Base-by-base conservation (phyloP, 345 rosid genomes). In the Linum trigynum region DNA sequence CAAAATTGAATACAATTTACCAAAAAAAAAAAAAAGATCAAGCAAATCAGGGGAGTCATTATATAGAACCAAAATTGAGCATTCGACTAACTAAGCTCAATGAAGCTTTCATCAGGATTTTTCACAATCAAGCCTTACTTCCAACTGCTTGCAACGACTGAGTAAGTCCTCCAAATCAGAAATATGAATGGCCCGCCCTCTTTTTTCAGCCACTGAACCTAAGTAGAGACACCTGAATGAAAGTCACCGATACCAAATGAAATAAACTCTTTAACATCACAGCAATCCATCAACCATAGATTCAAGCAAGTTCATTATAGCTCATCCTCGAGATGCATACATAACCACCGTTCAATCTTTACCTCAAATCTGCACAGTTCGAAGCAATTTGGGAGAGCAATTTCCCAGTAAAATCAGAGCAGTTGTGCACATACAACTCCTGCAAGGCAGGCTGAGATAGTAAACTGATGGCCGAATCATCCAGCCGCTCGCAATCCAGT, bases 121-220 rank as follows among this genome's bases (percentile, higher is more conserved):
- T 57, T 41, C 8, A 61, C 64, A 68, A 66, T 65, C 57, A 63
- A 68, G 59, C 67, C 91, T 87, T 85, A 92, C 98, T 87, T 92
- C 97, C 78, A 92, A 81, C 66, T 75, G 83, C 10, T 79, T 70
- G 83, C 98, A 92, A 59, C 96, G 88, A 67, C 73, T 67, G 2
- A 90, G 90, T 73, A 92, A 79, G 74, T 82, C 90, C 82, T 90
- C 91, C 69, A 90, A 81, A 64, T 86, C 97, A 73, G 80, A 78
- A 39, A 81, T 75, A 76, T 71, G 86, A 79, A 87, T 71, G 14
- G 86, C 77, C 37, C 88, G 80, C 61, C 95, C 92, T 71, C 91
- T 75, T 74, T 86, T 87, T 69, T 89, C 97, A 12, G 91, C 92
- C 50, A 88, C 90, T 3, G 98, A 88, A 67, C 91, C 96, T 83